Conservation (phyloP, 2,329 filamentous ascomycete genomes). For the Alternaria brassicicola region DNA sequence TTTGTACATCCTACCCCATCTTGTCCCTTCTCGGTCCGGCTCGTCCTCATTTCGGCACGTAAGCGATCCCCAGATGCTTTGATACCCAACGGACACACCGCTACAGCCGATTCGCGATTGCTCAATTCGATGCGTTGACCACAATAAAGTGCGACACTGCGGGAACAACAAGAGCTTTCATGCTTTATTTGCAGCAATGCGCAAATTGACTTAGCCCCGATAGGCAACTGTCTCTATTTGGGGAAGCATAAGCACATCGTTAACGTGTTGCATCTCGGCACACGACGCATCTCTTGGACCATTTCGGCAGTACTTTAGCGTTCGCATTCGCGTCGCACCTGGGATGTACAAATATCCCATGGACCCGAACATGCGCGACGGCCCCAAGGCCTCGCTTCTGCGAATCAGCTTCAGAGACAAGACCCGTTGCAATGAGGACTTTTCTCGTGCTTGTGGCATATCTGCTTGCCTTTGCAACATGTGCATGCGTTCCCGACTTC, state of each 20-base stretch:
- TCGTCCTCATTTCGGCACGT: background rate
- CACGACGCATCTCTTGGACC: background rate
- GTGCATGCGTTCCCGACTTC: slow-evolving; percentile 36
- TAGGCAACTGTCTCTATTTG: background rate
- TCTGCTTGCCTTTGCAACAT: slow-evolving; percentile 3
- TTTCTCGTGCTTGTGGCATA: slow-evolving; percentile 1
- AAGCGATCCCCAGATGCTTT: background rate
- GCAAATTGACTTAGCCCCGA: background rate
- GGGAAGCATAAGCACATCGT: background rate
- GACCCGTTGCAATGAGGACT: background rate
- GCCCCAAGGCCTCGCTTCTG: background rate
- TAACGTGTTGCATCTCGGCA: background rate
- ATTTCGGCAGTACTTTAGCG: background rate
- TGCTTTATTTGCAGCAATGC: background rate
- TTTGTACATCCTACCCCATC: no score
- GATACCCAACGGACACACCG: background rate
- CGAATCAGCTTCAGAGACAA: background rate
- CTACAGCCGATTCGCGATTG: background rate
- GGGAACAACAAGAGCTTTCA: background rate
- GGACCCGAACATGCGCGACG: background rate
- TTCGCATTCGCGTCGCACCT: background rate
- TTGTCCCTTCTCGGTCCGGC: background rate
- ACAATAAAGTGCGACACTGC: background rate
- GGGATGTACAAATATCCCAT: background rate
- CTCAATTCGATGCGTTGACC: background rate